These are phyloP conservation scores for Didymella segeticola DNA, from an alignment of 2,329 filamentous ascomycete species.

Conservation along the genomic window DNA sequence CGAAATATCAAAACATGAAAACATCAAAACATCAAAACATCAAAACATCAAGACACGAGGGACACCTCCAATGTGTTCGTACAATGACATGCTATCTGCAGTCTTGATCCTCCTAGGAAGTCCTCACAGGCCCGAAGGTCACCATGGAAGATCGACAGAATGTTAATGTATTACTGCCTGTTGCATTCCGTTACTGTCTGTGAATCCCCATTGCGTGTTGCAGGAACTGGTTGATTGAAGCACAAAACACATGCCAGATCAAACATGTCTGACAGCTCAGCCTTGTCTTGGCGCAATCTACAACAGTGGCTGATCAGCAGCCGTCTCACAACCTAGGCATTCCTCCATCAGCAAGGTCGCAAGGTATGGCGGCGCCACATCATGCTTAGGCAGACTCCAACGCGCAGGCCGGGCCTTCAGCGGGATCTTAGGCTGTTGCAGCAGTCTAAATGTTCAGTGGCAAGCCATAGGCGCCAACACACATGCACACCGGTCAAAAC, in stretches of 20 bases:
- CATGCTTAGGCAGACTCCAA: neutral
- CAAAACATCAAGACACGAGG: too few relatives aligned
- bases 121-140: neutral
- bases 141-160: conserved; percentile 2
- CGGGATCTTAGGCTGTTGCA: neutral
- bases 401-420: neutral
- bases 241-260: conserved; percentile 10
- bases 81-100: too few relatives aligned
- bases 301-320: neutral
- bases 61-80: too few relatives aligned
- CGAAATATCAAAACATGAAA: too few relatives aligned
- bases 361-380: conserved; percentile 1
- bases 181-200: conserved; percentile 8
- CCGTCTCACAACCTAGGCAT: conserved; percentile 4
- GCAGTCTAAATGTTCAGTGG: neutral
- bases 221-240: neutral
- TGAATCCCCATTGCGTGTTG: neutral
- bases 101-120: neutral
- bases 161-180: conserved; percentile 1
- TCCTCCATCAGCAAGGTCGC: conserved; percentile 10
- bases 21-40: too few relatives aligned
- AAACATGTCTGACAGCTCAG: conserved; percentile 17
- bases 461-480: conserved; percentile 3
- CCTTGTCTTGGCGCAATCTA: conserved; percentile 19
- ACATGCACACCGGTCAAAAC: conserved; percentile 10